Base-by-base conservation (phyloP, 805 yeast genomes). In the Peterozyma toletana region DNA sequence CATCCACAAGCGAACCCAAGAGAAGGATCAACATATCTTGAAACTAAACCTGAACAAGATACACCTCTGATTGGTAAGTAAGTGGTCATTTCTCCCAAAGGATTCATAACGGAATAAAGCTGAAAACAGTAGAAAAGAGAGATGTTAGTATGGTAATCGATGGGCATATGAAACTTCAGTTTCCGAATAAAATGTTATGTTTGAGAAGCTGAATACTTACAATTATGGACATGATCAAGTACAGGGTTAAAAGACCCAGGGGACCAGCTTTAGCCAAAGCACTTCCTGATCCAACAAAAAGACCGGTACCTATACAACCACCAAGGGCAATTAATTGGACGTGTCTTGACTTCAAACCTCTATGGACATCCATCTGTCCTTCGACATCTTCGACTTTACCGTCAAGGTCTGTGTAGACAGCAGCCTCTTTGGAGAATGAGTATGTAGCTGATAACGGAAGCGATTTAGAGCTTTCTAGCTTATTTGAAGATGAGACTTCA, bases 271-370 rank as follows among this genome's bases (percentile, higher is more conserved):
- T 50, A 11, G 60, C 47, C 43, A 69, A 55, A 2, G 67, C 68
- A 31, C 66, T 63, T 39, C 78, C 78, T 33, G 71, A 62, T 46
- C 78, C 77, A 33, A 74, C 64, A 45, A 74, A 70, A 42, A 73
- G 59, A 39, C 78, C 79, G n/a, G 86, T 79, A 59, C 89, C 87
- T 50, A 82, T 78, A 48, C 81, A 73, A 53, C 86, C 86, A 48
- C 86, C 88, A 43, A 82, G 71, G 34, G 87, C 82, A 48, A 80
- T 76, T 80, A 80, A 75, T 58, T 78, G 83, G 44, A 75, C 64
- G 45, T 75, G 78, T 56, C 80, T 64, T 34, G 66, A 56, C 48
- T 67, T 66, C 46, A 75, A 62, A 33, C 70, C 67, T 50, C 76
- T 59, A 36, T 75, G 70, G 42, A 54, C 53, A 21, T 50, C 49